Evolutionary conservation across 2,329 filamentous ascomycete genomes (phyloP).

Genomic region (Zymoseptoria passerinii): DNA sequence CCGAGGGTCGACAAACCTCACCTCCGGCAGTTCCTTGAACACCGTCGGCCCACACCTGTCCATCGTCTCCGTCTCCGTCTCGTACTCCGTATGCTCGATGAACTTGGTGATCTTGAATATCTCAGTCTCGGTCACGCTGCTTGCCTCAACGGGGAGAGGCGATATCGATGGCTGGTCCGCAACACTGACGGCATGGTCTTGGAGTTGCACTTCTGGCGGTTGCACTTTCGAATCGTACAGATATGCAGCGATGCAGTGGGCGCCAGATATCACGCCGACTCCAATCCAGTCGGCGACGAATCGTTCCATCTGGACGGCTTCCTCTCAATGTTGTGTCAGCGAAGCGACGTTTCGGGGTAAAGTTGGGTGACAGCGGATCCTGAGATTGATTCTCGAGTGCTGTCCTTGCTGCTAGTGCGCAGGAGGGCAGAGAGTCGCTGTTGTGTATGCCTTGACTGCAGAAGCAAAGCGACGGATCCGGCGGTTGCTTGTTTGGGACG

Average conservation of each 20-base stretch:
- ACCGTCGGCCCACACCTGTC: neutral
- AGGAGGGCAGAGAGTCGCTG: neutral
- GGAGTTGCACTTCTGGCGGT: neutral
- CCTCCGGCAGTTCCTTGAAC: neutral
- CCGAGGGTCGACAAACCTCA: neutral
- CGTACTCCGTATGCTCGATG: neutral
- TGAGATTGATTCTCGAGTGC: neutral
- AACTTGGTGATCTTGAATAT: neutral
- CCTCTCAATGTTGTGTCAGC: neutral
- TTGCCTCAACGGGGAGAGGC: neutral
- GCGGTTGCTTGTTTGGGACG: neutral
- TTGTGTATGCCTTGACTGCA: neutral
- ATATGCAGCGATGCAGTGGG: neutral
- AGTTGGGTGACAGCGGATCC: neutral
- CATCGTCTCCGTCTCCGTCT: neutral
- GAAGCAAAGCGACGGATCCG: neutral
- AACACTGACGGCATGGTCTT: neutral
- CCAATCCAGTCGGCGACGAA: neutral
- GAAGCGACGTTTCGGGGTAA: neutral
- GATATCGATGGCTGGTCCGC: neutral
- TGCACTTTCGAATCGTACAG: neutral
- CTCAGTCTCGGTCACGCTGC: neutral
- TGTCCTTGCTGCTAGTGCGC: neutral
- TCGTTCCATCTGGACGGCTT: neutral
- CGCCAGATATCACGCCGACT: neutral